Base-by-base conservation (phyloP, 164 flowering plant genomes). In the Stephania japonica region DNA sequence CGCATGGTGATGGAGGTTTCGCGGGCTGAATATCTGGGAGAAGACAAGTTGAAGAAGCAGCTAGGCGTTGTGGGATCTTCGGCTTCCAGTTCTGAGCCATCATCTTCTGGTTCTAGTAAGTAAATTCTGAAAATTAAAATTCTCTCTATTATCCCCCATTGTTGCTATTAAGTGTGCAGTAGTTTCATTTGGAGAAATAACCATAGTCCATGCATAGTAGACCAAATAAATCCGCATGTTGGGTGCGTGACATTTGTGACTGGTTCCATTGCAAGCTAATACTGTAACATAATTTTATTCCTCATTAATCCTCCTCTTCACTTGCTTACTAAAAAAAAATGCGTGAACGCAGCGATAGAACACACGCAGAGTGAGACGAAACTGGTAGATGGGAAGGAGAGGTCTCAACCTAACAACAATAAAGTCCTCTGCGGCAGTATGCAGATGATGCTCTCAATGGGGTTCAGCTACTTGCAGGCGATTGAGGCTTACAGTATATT, bases 1-100 rank as follows among this genome's bases (percentile, higher is more conserved):
- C 86, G 90, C 26, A 93, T 91, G 99, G 99, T 92, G 70, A 91
- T 96, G 92, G 99, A 90, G 81, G 92, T 89, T 74, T 96, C 99
- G 49, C 86, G 99, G 56, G 92, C 94, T 10, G 99, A 96, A 77
- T 93, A 90, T 80, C 85, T 91, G 72, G 86, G 90, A 13, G 82
- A 77, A 73, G 88, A 88, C 78, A 82, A 83, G 73, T 86, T 84
- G 68, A 93, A 84, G 83, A 91, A 80, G 72, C 91, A 86, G 70
- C 73, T 80, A 44, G 84, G 85, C 71, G 75, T 24, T 47, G 77
- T 83, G 73, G 94, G 86, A 12, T 89, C 97, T 26, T 96, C 98
- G 27, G 87, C 97, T 59, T 93, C 98, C 25, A 77, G 80, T 79
- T 97, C 98, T 14, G 98, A 91, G 74, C 92, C 99, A 68, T 96